These are phyloP conservation scores for Colletotrichum simmondsii DNA, from an alignment of 2,329 filamentous ascomycete genomes.

Conservation along the genomic window DNA sequence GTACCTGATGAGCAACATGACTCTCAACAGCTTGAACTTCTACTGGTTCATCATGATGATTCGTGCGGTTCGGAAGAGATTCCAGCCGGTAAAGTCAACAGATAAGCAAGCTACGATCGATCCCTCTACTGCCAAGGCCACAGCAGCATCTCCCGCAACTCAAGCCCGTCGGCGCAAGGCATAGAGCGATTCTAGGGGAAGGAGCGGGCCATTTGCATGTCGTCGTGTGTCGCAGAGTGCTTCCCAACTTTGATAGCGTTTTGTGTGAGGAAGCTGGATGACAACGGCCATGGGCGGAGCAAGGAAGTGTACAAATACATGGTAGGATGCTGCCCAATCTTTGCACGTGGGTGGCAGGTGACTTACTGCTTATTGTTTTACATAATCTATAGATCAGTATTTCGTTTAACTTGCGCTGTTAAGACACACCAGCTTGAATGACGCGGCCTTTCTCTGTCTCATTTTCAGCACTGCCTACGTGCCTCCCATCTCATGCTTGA, in stretches of 20 bases:
- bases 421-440: neutral
- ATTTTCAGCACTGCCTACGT: neutral
- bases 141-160: constrained; percentile 39
- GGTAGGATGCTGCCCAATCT: neutral
- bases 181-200: constrained; percentile 25
- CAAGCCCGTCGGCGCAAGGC: constrained; percentile 44
- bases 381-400: neutral
- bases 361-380: neutral
- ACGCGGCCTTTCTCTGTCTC: neutral
- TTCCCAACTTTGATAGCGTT: neutral
- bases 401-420: neutral
- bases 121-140: constrained; percentile 43
- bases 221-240: neutral
- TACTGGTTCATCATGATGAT: constrained; percentile 94
- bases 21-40: constrained; percentile 81
- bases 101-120: constrained; percentile 29
- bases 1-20: constrained; percentile 77
- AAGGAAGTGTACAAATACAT: neutral
- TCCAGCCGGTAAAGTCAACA: constrained; percentile 48
- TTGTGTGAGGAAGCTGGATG: neutral
- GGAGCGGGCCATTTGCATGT: neutral
- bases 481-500: neutral
- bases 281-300: neutral
- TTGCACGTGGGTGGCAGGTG: neutral
- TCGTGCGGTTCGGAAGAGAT: constrained; percentile 79